Evolutionary conservation across 2,329 filamentous ascomycete genomes (phyloP).

Genomic region (Cladosporium sp.): DNA sequence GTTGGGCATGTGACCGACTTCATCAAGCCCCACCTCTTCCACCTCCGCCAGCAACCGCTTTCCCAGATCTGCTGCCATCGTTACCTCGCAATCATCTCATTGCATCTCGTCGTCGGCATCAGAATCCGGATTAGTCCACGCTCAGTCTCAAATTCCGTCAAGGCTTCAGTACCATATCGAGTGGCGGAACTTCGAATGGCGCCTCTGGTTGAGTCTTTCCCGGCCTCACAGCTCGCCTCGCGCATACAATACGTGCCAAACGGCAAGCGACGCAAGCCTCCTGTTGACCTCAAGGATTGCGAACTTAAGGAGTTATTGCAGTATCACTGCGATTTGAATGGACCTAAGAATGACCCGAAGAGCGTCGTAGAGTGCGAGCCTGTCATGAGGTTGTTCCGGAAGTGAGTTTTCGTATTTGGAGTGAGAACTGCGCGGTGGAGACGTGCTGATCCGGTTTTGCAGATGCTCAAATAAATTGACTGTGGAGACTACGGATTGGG

Average conservation of each 20-base stretch:
- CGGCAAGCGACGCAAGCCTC: constrained; percentile 55
- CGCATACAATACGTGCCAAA: constrained; percentile 54
- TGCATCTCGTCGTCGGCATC: not conserved
- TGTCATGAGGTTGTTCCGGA: constrained; percentile 59
- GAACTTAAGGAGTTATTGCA: constrained; percentile 61
- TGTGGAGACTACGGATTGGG: constrained; percentile 64
- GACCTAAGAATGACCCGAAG: constrained; percentile 42
- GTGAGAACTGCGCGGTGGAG: not conserved
- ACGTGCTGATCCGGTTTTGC: not conserved
- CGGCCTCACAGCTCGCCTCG: constrained; percentile 51
- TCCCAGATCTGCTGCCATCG: constrained; percentile 51
- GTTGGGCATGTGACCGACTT: constrained; percentile 43
- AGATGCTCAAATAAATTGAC: constrained; percentile 57
- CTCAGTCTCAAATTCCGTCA: not conserved
- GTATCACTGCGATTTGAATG: constrained; percentile 60
- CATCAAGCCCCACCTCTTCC: constrained; percentile 50
- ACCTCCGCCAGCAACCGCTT: constrained; percentile 55
- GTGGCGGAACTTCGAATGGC: constrained; percentile 47
- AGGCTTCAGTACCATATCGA: not conserved
- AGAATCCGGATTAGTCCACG: not conserved
- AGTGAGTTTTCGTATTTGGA: constrained; percentile 45
- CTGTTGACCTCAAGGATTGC: constrained; percentile 56
- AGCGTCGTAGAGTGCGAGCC: constrained; percentile 55
- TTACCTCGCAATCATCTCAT: constrained; percentile 9
- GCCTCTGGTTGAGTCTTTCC: constrained; percentile 56